These are phyloP conservation scores for Lolium perenne DNA, from an alignment of 176 grass and related monocot species.

Conservation along the genomic window DNA sequence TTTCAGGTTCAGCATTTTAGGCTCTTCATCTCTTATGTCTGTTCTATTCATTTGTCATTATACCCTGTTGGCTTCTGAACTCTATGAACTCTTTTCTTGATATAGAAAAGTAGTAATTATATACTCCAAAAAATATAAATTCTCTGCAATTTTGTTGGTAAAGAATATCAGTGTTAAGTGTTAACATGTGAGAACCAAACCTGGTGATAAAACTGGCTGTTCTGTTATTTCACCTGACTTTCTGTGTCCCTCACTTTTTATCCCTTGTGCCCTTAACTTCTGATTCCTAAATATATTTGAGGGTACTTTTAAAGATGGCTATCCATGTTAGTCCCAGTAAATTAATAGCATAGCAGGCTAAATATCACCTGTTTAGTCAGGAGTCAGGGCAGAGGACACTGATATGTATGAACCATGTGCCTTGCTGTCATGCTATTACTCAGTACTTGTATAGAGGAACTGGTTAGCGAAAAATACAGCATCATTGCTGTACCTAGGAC, in stretches of 20 bases:
- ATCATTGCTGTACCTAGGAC: conserved; percentile 20
- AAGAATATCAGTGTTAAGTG: conserved; percentile 31
- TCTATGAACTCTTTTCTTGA: conserved; percentile 20
- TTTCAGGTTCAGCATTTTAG: conserved; percentile 69
- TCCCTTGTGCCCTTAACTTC: background rate
- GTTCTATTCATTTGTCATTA: conserved; percentile 17
- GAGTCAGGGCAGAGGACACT: conserved; percentile 11
- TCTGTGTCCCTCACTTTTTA: background rate
- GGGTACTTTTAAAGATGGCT: background rate
- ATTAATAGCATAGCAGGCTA: background rate
- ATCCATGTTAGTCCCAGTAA: conserved; percentile 8
- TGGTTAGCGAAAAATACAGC: background rate
- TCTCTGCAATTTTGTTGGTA: conserved; percentile 24
- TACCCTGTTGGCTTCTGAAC: conserved; percentile 23
- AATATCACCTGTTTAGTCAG: conserved; percentile 11
- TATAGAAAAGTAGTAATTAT: background rate
- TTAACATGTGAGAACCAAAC: conserved; percentile 13
- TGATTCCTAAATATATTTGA: background rate
- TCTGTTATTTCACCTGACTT: conserved; percentile 1
- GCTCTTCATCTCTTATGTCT: conserved; percentile 36
- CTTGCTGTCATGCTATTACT: conserved; percentile 11
- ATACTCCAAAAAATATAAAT: conserved; percentile 1
- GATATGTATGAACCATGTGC: conserved; percentile 12
- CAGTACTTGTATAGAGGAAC: background rate
- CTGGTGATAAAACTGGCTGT: background rate